Base-by-base conservation (phyloP, 257 asterid species). In the Solanum chiquidenum region DNA sequence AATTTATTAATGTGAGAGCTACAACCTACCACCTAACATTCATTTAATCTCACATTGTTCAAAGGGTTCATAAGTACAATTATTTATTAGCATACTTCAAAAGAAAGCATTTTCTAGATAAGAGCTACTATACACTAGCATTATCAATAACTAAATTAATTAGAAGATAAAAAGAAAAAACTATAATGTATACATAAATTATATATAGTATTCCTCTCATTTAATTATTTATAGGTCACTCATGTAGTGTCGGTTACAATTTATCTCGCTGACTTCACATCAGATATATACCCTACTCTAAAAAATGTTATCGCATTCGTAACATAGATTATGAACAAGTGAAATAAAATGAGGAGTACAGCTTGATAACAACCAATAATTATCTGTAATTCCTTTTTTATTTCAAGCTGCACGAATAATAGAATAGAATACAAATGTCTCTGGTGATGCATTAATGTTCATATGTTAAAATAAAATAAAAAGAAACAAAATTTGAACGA, bases 381-480 rank as follows among this genome's bases (percentile, higher is more conserved):
- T 58, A 29, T 82, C 69, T 82, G 85, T 82, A 82, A 82, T 82
- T n/a, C 83, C 42, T 86, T 88, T 87, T 86, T 33, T 55, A 62
- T 94, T 88, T 83, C 88, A 90, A 72, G 75, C 77, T 86, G 76
- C 23, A 83, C 86, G 49, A 72, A 85, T 14, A 69, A 88, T 84
- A 86, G 71, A 90, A 88, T 88, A 86, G 64, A 86, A 89, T 92
- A 93, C 94, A 93, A 87, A 91, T 91, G 25, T 79, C 58, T 91
- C 62, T 72, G 38, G 64, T 31, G 25, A 38, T 42, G 34, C 86
- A 18, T 18, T 89, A 60, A 86, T 88, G 89, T 80, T 82, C 89
- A 88, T 85, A 89, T 88, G 89, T 89, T 88, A 91, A 92, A 89
- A 79, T 58, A 35, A 60, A 85, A 25, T 84, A 60, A 38, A 25